Evolutionary conservation across 164 flowering plant genomes (phyloP).

Genomic region (Dillenia suffruticosa): DNA sequence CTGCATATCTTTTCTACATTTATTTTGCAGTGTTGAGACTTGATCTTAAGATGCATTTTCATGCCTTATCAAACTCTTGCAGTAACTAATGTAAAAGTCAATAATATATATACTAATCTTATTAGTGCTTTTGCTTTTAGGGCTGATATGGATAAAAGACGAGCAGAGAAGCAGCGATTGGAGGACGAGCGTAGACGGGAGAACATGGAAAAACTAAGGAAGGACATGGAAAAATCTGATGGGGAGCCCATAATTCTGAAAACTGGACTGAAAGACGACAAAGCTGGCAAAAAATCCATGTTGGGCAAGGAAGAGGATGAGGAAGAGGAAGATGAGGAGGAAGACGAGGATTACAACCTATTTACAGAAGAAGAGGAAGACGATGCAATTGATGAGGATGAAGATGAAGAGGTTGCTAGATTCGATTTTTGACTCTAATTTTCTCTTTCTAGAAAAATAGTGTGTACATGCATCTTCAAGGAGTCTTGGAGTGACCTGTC

Average conservation of each 20-base stretch:
- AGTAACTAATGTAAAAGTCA: not conserved
- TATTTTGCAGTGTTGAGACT: no score
- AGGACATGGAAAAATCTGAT: conserved; percentile 68
- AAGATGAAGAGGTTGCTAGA: conserved; percentile 59
- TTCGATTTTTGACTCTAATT: conserved; percentile 27
- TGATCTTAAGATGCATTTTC: no score
- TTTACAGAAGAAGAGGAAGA: conserved; percentile 42
- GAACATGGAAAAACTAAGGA: conserved; percentile 82
- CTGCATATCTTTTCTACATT: not conserved
- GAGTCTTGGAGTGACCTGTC: no score
- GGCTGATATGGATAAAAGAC: conserved; percentile 88
- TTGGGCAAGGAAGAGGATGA: conserved; percentile 45
- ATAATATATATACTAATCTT: not conserved
- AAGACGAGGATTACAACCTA: conserved; percentile 30
- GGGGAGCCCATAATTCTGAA: conserved; percentile 79
- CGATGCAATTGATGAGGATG: conserved; percentile 50
- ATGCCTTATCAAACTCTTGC: not conserved
- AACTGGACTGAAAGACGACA: conserved; percentile 75
- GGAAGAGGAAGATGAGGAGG: conserved; percentile 52
- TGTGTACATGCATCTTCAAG: no score
- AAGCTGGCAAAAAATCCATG: conserved; percentile 12
- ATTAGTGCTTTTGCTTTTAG: conserved; percentile 27
- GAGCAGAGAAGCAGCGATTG: conserved; percentile 72
- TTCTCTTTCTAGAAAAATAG: not conserved
- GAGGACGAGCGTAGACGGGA: conserved; percentile 71